phyloP scores from a whole-genome alignment of 2,329 filamentous ascomycete genomes.

The Calonectria hongkongensis region DNA sequence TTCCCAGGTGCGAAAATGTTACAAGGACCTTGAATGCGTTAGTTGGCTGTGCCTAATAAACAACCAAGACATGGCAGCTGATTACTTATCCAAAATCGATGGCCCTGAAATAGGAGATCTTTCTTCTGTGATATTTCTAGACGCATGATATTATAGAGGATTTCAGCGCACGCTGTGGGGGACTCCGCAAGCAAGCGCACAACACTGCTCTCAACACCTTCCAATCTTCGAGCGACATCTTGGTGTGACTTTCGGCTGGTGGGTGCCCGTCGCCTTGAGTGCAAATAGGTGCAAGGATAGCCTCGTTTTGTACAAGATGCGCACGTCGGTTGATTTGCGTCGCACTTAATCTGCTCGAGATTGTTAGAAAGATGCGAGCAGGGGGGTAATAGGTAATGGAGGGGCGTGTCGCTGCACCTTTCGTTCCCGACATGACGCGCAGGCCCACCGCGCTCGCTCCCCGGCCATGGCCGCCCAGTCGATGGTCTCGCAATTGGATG shows the following conservation, averaged over 20 bases:
- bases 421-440: neutral
- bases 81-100: neutral
- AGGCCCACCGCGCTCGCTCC: conserved; percentile 6
- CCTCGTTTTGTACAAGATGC: neutral
- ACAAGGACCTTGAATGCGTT: neutral
- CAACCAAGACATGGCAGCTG: neutral
- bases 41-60: neutral
- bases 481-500: neutral
- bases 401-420: neutral
- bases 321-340: neutral
- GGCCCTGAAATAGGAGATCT: neutral
- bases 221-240: neutral
- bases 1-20: neutral
- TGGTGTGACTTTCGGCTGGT: neutral
- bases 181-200: neutral
- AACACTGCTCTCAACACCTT: neutral
- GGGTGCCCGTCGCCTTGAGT: neutral
- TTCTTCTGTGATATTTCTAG: neutral
- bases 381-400: no score
- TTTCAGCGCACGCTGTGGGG: neutral
- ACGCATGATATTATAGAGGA: neutral
- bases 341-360: neutral
- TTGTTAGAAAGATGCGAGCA: neutral
- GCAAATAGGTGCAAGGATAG: neutral
- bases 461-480: neutral